Evolutionary conservation across 192 early-diverging fungal genomes (phyloP).

Genomic region (Phycomyces nitens): DNA sequence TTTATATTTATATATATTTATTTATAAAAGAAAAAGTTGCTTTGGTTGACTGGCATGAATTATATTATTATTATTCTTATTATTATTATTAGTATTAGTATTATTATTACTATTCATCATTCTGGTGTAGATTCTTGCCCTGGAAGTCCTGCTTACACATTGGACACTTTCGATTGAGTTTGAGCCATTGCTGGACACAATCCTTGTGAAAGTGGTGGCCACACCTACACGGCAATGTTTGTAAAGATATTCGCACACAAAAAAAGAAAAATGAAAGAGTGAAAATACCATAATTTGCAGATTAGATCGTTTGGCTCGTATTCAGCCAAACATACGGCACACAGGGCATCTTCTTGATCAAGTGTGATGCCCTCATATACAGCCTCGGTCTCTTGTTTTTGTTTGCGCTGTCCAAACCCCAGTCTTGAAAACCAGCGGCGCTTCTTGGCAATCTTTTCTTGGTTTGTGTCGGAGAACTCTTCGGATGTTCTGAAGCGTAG

Average conservation of each 20-base stretch:
- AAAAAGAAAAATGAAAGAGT: neutral
- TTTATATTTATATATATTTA: neutral
- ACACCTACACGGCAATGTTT: constrained; percentile 28
- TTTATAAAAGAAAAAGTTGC: neutral
- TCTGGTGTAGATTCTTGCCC: constrained; percentile 24
- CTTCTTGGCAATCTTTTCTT: no score
- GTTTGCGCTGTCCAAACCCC: no score
- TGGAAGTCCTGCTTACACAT: constrained; percentile 63
- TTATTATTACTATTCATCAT: neutral
- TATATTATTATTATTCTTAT: no score
- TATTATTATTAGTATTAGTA: no score
- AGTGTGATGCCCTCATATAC: constrained; percentile 1
- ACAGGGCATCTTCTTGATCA: constrained; percentile 37
- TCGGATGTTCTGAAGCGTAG: neutral
- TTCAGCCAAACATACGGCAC: constrained; percentile 73
- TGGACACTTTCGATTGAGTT: constrained; percentile 70
- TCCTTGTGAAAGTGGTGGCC: constrained; percentile 78
- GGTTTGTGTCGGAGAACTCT: neutral
- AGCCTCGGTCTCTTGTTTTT: no score
- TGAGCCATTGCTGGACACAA: constrained; percentile 82
- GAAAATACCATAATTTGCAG: constrained; percentile 63
- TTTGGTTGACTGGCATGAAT: no score
- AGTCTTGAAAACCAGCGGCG: no score
- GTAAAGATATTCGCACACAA: no score
- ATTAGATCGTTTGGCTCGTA: constrained; percentile 79